phyloP scores from a whole-genome alignment of 2,329 filamentous ascomycete genomes.

The Xylariaceae sp. region DNA sequence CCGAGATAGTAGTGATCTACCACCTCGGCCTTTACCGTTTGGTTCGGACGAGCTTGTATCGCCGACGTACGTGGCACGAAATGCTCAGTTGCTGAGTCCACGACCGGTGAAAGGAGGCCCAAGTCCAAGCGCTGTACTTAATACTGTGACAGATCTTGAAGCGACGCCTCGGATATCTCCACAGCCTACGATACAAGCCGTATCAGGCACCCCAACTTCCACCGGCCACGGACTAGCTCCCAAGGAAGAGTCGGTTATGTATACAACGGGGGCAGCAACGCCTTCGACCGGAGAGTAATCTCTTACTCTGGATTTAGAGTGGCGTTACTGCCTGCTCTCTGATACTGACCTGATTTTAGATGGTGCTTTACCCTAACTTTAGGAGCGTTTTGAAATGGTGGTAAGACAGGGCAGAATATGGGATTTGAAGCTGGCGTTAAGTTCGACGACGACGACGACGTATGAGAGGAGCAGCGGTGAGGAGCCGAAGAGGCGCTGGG shows the following conservation, averaged over 20 bases:
- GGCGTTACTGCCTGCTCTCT: not conserved
- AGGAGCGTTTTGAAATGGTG: not conserved
- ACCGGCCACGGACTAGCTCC: not conserved
- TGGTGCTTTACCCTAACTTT: not conserved
- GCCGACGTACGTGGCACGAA: constrained; percentile 52
- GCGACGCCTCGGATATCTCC: constrained; percentile 18
- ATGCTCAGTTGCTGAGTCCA: constrained; percentile 48
- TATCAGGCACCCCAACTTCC: not conserved
- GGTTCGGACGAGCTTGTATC: constrained; percentile 56
- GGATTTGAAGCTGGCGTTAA: not conserved
- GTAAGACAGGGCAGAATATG: not conserved
- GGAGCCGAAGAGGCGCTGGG: not conserved
- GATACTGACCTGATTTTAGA: not conserved
- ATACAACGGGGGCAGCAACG: not conserved
- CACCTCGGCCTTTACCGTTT: constrained; percentile 57
- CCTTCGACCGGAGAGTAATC: no score
- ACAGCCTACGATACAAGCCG: constrained; percentile 5
- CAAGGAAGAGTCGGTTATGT: not conserved
- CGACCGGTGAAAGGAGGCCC: constrained; percentile 50
- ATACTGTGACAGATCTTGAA: constrained; percentile 30
- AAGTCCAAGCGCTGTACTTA: constrained; percentile 40
- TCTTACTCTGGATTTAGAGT: not conserved
- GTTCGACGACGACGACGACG: not conserved
- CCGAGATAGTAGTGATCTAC: constrained; percentile 50
- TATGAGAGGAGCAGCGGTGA: not conserved